Evolutionary conservation across 2,329 filamentous ascomycete genomes (phyloP), one percentile per base, ranked within the genome.

Genomic region (Verruconis gallopava): DNA sequence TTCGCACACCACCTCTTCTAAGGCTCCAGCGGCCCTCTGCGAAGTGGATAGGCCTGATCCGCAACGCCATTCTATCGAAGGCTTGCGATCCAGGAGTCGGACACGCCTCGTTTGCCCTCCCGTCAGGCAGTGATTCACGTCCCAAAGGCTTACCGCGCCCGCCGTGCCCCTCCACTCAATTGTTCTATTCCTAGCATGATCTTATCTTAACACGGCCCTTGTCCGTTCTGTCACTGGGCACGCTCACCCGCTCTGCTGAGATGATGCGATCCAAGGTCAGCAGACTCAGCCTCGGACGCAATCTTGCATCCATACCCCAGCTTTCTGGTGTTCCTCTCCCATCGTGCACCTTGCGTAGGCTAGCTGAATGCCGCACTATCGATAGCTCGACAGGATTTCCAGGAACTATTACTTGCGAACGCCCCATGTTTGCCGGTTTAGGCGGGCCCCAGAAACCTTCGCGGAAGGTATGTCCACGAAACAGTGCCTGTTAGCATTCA

Each of bases 331-430:
- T 9, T 30, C 25, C 9, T n/a, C n/a, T n/a, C n/a, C n/a, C n/a
- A n/a, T n/a, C n/a, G n/a, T n/a, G n/a, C n/a, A n/a, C n/a, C n/a
- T n/a, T n/a, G n/a, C 25, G 6, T 9, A 30, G 25, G 25, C 25
- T 30, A 30, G 25, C 25, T 30, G 25, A 30, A n/a, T n/a, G 25
- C 6, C n/a, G 25, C 25, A 30, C 25, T 30, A n/a, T n/a, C 25
- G 25, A 30, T 30, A 30, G 25, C 25, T 30, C 25, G 25, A 30
- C 25, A n/a, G n/a, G 25, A 9, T n/a, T 9, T 30, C n/a, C 25
- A 30, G 25, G 25, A 30, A 30, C 25, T 30, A 30, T 30, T n/a
- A n/a, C n/a, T n/a, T 30, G 25, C 25, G n/a, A 30, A 30, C n/a
- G 25, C 9, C 25, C 25, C 25, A 30, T 30, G 25, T 30, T n/a